Evolutionary conservation across 2,329 filamentous ascomycete genomes (phyloP).

Genomic region (Geosmithia morbida): DNA sequence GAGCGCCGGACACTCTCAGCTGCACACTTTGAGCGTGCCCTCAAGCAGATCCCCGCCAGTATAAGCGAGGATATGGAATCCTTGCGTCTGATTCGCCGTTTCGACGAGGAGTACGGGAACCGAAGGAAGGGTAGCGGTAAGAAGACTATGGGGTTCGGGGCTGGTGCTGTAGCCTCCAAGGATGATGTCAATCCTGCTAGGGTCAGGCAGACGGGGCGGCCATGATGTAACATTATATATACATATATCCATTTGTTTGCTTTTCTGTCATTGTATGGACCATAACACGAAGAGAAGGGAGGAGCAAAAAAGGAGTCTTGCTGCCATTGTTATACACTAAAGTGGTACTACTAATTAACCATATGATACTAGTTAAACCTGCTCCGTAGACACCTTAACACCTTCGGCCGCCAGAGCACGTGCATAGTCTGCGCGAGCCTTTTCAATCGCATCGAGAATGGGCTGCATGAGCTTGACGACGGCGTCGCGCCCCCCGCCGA

Average conservation of each 20-base stretch:
- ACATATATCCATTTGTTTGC: background rate
- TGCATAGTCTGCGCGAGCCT: slow-evolving; percentile 57
- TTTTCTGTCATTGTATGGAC: background rate
- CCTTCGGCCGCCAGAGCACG: slow-evolving; percentile 54
- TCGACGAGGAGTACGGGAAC: slow-evolving; percentile 91
- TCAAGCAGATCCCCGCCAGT: slow-evolving; percentile 80
- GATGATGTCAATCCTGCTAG: slow-evolving; percentile 14
- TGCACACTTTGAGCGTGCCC: slow-evolving; percentile 70
- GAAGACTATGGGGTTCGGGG: slow-evolving; percentile 44
- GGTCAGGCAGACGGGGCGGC: background rate
- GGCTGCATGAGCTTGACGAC: slow-evolving; percentile 67
- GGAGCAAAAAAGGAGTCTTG: background rate
- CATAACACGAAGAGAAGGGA: background rate
- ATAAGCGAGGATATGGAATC: slow-evolving; percentile 90
- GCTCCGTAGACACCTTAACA: slow-evolving; percentile 30
- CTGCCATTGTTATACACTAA: background rate
- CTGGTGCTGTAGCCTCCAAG: slow-evolving; percentile 19
- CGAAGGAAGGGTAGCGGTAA: slow-evolving; percentile 49
- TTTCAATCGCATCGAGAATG: slow-evolving; percentile 54
- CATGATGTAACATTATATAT: background rate
- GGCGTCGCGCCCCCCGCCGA: slow-evolving; percentile 62
- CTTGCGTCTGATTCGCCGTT: slow-evolving; percentile 76
- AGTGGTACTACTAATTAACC: background rate
- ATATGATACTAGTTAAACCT: slow-evolving; percentile 6
- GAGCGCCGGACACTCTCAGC: slow-evolving; percentile 37